Percentiles rank a stretch among this genome's conserved stretches.
Evolutionary conservation across 768 basidiomycete genomes (phyloP).

Genomic region (Podaxis rugospora): DNA sequence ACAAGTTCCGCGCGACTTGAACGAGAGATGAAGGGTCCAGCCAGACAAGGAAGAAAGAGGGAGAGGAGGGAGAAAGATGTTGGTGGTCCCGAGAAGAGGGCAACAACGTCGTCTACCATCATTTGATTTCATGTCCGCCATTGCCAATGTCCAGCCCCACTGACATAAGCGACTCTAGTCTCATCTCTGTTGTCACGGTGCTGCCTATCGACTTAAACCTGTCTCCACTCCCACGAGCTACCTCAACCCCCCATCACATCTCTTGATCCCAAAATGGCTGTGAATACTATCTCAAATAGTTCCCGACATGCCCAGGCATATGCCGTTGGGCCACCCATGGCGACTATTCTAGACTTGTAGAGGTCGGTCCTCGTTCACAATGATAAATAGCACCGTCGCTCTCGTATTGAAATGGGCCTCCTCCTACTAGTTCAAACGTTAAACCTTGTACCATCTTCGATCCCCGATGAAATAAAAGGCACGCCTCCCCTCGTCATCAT

Average conservation of each 20-base stretch:
- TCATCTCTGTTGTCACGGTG: conserved; percentile 10
- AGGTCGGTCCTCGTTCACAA: background rate
- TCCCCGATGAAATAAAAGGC: conserved; percentile 56
- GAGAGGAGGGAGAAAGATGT: conserved; percentile 13
- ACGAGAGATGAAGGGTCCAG: conserved; percentile 18
- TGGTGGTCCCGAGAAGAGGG: conserved; percentile 12
- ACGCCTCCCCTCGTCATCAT: conserved; percentile 46
- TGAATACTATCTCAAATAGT: background rate
- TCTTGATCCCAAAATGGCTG: background rate
- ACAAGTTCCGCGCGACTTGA: background rate
- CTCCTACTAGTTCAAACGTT: conserved; percentile 13
- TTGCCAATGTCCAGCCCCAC: background rate
- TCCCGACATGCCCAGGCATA: conserved; percentile 9
- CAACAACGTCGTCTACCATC: background rate
- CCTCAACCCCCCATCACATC: conserved; percentile 7
- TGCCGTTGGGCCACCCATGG: conserved; percentile 17
- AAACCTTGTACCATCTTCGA: conserved; percentile 67
- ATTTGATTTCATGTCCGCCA: background rate
- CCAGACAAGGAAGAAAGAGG: conserved; percentile 15
- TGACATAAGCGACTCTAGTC: conserved; percentile 9
- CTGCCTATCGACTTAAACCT: background rate
- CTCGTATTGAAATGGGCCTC: conserved; percentile 6
- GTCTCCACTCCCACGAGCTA: background rate
- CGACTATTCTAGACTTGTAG: background rate
- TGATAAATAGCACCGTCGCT: background rate